Percentiles rank a stretch among this genome's conserved stretches.
These are phyloP conservation scores for Pleurotus djamor DNA, from an alignment of 768 basidiomycete species.

Conservation along the genomic window DNA sequence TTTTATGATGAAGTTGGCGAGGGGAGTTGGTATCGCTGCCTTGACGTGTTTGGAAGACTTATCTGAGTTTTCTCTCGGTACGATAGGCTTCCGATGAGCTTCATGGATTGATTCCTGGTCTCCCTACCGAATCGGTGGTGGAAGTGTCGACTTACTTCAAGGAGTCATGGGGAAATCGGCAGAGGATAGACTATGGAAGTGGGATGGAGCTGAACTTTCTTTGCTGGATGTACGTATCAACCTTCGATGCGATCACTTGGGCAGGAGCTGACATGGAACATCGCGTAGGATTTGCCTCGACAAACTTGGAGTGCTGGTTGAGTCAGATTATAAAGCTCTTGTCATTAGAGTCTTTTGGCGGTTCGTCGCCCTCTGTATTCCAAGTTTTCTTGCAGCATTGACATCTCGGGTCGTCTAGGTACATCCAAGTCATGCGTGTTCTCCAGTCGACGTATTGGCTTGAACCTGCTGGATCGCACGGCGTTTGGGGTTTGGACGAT, in stretches of 20 bases:
- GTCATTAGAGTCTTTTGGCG: slow-evolving; percentile 90
- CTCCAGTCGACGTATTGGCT: slow-evolving; percentile 96
- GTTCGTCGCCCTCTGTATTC: slow-evolving; percentile 28
- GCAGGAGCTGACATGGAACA: neutral
- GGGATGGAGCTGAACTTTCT: slow-evolving; percentile 99
- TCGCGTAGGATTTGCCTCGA: slow-evolving; percentile 72
- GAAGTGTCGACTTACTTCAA: slow-evolving; percentile 82
- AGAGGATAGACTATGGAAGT: slow-evolving; percentile 97
- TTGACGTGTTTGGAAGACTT: neutral
- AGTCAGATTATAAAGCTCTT: slow-evolving; percentile 69
- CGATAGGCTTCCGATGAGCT: slow-evolving; percentile 37
- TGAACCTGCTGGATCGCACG: slow-evolving; percentile 98
- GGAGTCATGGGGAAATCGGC: slow-evolving; percentile 89
- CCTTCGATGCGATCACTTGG: neutral
- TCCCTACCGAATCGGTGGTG: slow-evolving; percentile 54
- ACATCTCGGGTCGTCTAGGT: slow-evolving; percentile 35
- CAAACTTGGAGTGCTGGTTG: slow-evolving; percentile 59
- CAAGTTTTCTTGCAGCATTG: neutral
- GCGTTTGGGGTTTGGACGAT: slow-evolving; percentile 96
- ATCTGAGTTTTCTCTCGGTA: slow-evolving; percentile 29
- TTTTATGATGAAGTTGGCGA: slow-evolving; percentile 84
- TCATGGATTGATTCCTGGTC: slow-evolving; percentile 54
- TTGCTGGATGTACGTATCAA: slow-evolving; percentile 82
- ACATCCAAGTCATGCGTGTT: slow-evolving; percentile 77
- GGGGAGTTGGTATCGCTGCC: slow-evolving; percentile 32